Conservation (phyloP, 495 filamentous ascomycete species). For the Podospora conica region DNA sequence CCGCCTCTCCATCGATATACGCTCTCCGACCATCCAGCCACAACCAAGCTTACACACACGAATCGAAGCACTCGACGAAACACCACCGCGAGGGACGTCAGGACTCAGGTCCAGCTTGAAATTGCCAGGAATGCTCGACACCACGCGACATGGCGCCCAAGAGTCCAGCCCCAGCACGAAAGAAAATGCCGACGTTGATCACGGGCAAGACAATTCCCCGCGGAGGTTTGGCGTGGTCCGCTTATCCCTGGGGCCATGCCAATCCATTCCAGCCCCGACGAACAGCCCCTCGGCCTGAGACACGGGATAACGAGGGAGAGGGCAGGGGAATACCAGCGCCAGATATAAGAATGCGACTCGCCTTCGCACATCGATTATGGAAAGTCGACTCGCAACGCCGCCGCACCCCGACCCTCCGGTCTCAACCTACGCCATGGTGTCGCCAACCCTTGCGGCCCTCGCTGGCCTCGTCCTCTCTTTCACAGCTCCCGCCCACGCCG, state of each 20-base stretch:
- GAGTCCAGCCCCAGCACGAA: too few species aligned
- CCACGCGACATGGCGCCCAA: too few species aligned
- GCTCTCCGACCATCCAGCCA: neutral
- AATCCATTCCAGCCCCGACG: neutral
- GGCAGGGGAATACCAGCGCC: neutral
- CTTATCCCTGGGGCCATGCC: neutral
- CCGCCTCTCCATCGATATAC: too few species aligned
- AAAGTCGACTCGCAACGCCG: neutral
- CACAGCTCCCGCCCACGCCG: constrained; percentile 23
- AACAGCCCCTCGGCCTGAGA: neutral
- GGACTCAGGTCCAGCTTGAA: too few species aligned
- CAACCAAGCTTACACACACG: neutral
- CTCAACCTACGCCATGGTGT: constrained; percentile 2
- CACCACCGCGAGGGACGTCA: neutral
- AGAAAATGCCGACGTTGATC: too few species aligned
- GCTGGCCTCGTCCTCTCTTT: constrained; percentile 7
- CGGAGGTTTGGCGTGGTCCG: neutral
- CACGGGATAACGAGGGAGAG: neutral
- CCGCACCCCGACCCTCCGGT: neutral
- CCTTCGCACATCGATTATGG: too few species aligned
- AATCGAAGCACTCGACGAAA: neutral
- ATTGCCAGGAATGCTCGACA: too few species aligned
- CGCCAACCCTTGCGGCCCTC: constrained; percentile 8
- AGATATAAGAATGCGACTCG: neutral
- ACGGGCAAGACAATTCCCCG: neutral